These are phyloP conservation scores for Zarea fungicola DNA, from an alignment of 2,329 filamentous ascomycete genomes.

Conservation along the genomic window DNA sequence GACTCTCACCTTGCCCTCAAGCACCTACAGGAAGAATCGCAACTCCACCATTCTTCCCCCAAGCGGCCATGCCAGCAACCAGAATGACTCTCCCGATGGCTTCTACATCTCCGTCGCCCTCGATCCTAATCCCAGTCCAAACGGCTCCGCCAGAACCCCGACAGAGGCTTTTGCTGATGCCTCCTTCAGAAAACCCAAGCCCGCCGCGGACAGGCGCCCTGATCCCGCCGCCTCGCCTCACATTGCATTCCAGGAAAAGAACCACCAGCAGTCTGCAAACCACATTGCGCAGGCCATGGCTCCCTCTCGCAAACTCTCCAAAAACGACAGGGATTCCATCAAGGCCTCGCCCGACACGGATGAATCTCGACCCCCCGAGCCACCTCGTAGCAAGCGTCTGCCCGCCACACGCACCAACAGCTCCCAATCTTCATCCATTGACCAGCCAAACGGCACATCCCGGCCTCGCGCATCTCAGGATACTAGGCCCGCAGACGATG, in stretches of 20 bases:
- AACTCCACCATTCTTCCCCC: slow-evolving; percentile 59
- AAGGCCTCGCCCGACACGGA: slow-evolving; percentile 30
- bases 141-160: slow-evolving; percentile 49
- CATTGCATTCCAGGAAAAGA: slow-evolving; percentile 86
- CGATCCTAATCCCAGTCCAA: slow-evolving; percentile 59
- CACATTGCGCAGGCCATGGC: slow-evolving; percentile 49
- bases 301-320: slow-evolving; percentile 44
- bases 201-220: slow-evolving; percentile 38
- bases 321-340: slow-evolving; percentile 30
- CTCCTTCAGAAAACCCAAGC: slow-evolving; percentile 55
- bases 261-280: slow-evolving; percentile 54
- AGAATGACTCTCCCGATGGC: slow-evolving; percentile 56
- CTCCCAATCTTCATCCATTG: slow-evolving; percentile 37
- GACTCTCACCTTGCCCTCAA: slow-evolving; percentile 65
- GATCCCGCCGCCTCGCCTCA: slow-evolving; percentile 63
- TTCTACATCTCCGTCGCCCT: slow-evolving; percentile 74
- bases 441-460: slow-evolving; percentile 32
- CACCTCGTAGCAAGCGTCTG: slow-evolving; percentile 58
- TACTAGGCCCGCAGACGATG: slow-evolving; percentile 50
- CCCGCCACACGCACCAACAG: slow-evolving; percentile 36
- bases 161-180: slow-evolving; percentile 43
- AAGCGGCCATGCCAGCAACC: slow-evolving; percentile 37
- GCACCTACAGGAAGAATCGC: slow-evolving; percentile 71
- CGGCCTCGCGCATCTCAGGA: slow-evolving; percentile 31
- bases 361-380: slow-evolving; percentile 74